Evolutionary conservation across 208 protist species (phyloP).

Genomic region (Angomonas deanei): DNA sequence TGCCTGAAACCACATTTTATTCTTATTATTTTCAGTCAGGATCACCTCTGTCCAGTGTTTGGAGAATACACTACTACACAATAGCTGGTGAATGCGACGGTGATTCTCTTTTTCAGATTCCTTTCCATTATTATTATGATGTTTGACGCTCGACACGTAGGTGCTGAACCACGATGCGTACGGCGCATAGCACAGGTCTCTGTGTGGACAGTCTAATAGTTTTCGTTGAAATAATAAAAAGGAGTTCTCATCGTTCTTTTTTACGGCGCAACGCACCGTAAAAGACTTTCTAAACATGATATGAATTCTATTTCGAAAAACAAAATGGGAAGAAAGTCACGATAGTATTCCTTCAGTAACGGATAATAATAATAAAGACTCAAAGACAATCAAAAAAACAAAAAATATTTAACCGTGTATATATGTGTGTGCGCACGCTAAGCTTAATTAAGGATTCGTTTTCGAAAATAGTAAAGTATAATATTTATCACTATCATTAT

Average conservation of each 20-base stretch:
- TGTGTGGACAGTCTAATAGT: background rate
- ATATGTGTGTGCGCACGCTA: background rate
- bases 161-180: background rate
- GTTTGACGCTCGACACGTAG: background rate
- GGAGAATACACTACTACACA: conserved; percentile 62
- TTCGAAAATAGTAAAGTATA: too few relatives aligned
- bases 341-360: too few relatives aligned
- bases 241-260: too few relatives aligned
- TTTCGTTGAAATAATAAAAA: background rate
- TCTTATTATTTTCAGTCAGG: background rate
- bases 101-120: conserved; percentile 5
- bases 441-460: too few relatives aligned
- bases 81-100: conserved; percentile 27
- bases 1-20: background rate
- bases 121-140: background rate
- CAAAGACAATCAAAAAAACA: background rate
- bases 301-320: too few relatives aligned
- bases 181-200: background rate
- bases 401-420: background rate
- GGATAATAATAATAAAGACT: background rate
- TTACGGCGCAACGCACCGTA: too few relatives aligned
- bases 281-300: too few relatives aligned
- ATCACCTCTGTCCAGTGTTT: conserved; percentile 48
- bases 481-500: too few relatives aligned
- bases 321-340: too few relatives aligned